Conservation (phyloP, 108 stramenopile species). For the Skeletonema grethae region DNA sequence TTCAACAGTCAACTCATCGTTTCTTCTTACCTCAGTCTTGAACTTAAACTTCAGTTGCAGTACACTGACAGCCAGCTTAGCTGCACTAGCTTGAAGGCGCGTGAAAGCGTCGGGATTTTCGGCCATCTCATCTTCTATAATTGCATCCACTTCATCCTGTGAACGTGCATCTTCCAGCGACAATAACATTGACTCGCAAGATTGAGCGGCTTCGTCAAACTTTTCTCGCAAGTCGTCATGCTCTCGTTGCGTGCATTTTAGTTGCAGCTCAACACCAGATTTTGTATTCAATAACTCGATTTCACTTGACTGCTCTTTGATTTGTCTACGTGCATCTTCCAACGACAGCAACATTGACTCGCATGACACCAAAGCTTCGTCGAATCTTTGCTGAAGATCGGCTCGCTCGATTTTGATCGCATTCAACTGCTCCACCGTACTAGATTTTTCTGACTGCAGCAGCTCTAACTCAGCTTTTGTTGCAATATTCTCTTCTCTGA, state of each 20-base stretch:
- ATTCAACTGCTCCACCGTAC: neutral
- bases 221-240: neutral
- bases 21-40: neutral
- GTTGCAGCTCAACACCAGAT: neutral
- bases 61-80: slow-evolving; percentile 3
- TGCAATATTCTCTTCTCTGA: neutral
- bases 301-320: neutral
- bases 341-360: neutral
- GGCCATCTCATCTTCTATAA: neutral
- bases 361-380: neutral
- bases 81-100: neutral
- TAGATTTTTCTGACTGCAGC: neutral
- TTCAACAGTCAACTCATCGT: neutral
- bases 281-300: neutral
- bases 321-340: neutral
- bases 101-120: neutral
- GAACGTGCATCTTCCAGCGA: neutral
- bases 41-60: neutral
- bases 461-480: neutral
- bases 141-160: neutral
- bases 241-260: neutral
- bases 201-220: neutral
- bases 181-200: neutral
- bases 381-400: neutral
- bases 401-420: neutral